phyloP scores from a whole-genome alignment of 2,329 filamentous ascomycete species.

The Calycina marina region DNA sequence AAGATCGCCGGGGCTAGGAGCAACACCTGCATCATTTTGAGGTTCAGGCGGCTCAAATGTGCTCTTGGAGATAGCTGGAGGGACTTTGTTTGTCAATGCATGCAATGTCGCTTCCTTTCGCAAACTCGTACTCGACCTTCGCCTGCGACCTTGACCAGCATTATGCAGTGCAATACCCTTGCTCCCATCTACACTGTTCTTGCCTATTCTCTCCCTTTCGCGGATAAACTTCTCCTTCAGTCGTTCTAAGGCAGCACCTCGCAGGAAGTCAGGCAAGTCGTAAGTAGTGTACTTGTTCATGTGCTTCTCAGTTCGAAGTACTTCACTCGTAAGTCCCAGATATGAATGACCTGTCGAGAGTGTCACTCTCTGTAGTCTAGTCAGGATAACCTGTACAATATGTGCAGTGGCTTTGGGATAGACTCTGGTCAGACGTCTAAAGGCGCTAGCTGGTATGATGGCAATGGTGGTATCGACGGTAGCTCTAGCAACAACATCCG shows the following conservation, averaged over 20 bases:
- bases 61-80: conserved; percentile 12
- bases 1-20: conserved; percentile 61
- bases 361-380: conserved; percentile 85
- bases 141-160: conserved; percentile 45
- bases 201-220: conserved; percentile 69
- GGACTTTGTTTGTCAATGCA: conserved; percentile 26
- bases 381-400: conserved; percentile 94
- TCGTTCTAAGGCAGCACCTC: conserved; percentile 67
- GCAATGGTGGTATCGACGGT: conserved; percentile 96
- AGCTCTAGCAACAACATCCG: conserved; percentile 91
- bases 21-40: conserved; percentile 22
- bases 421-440: conserved; percentile 77
- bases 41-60: conserved; percentile 21
- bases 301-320: conserved; percentile 79
- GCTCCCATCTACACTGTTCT: conserved; percentile 55
- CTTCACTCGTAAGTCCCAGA: conserved; percentile 79
- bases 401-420: conserved; percentile 95
- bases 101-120: conserved; percentile 69
- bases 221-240: conserved; percentile 85
- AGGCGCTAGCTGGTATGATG: conserved; percentile 93
- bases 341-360: conserved; percentile 91
- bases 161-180: conserved; percentile 97
- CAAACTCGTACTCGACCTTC: conserved; percentile 58
- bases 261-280: conserved; percentile 79
- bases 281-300: conserved; percentile 90